phyloP scores from a whole-genome alignment of 2,329 filamentous ascomycete genomes.

The Nothopassalora personata region DNA sequence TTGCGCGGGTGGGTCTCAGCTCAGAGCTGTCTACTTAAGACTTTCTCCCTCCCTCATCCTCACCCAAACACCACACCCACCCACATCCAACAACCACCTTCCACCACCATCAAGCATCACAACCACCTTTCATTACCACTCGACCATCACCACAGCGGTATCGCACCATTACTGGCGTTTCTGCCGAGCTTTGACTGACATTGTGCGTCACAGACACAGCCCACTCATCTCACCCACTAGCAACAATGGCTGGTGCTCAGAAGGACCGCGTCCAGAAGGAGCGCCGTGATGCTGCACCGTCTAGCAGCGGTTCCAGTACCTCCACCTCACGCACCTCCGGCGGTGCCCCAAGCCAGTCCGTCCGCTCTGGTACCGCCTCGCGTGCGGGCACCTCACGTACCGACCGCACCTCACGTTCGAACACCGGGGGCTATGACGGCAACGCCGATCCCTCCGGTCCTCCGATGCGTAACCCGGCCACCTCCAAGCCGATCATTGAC shows the following conservation, averaged over 20 bases:
- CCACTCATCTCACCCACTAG: neutral
- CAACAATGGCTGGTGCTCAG: constrained; percentile 14
- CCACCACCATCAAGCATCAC: constrained; percentile 3
- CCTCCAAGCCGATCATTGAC: constrained; percentile 14
- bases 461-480: constrained; percentile 12
- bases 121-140: neutral
- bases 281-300: constrained; percentile 1
- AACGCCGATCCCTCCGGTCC: constrained; percentile 13
- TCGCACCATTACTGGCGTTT: neutral
- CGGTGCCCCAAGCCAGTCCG: constrained; percentile 3
- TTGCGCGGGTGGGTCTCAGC: neutral
- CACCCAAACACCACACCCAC: constrained; percentile 1
- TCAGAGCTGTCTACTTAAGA: neutral
- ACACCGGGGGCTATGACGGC: constrained; percentile 17
- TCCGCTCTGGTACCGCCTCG: constrained; percentile 2
- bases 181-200: constrained; percentile 1
- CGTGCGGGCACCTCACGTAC: neutral
- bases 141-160: neutral
- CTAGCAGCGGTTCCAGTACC: constrained; percentile 5
- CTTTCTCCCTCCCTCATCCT: neutral
- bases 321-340: constrained; percentile 8
- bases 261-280: constrained; percentile 16
- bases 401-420: neutral
- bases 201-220: neutral
- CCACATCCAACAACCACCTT: neutral